These are phyloP conservation scores for Aspergillus fijiensis DNA, from an alignment of 2,329 filamentous ascomycete species.

Conservation along the genomic window DNA sequence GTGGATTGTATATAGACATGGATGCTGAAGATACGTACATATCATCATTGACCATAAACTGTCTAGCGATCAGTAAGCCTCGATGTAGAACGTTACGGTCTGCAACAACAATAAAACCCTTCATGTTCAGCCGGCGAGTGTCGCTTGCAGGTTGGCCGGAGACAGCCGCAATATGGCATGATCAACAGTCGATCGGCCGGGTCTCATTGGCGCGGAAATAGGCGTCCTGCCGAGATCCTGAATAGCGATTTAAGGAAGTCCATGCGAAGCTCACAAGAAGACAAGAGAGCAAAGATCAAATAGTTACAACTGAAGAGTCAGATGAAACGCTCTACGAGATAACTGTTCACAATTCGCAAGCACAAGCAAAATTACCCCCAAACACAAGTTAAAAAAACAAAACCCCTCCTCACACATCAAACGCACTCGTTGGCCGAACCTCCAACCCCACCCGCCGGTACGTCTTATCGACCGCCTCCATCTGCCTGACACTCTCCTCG, in stretches of 20 bases:
- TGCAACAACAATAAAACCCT: no score
- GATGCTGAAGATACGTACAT: not conserved
- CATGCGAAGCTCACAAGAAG: not conserved
- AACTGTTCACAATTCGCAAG: no score
- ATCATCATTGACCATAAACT: not conserved
- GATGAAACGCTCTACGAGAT: no score
- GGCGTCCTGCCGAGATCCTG: not conserved
- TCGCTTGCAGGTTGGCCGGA: not conserved
- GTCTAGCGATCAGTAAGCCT: not conserved
- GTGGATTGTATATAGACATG: not conserved
- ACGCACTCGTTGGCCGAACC: conserved; percentile 13
- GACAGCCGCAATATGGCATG: not conserved
- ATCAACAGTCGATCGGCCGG: not conserved
- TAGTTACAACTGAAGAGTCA: no score
- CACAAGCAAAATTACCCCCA: no score
- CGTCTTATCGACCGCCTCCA: conserved; percentile 50
- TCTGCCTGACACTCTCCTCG: conserved; percentile 48
- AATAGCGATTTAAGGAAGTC: not conserved
- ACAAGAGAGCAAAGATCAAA: no score
- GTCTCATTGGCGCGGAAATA: conserved; percentile 3
- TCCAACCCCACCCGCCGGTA: conserved; percentile 45
- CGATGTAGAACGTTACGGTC: not conserved
- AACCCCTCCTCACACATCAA: not conserved
- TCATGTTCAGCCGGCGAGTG: not conserved
- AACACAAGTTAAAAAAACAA: not conserved